Percentiles rank a stretch among this genome's conserved stretches.
phyloP scores from a whole-genome alignment of 345 rosid species.

The Toxicodendron radicans region DNA sequence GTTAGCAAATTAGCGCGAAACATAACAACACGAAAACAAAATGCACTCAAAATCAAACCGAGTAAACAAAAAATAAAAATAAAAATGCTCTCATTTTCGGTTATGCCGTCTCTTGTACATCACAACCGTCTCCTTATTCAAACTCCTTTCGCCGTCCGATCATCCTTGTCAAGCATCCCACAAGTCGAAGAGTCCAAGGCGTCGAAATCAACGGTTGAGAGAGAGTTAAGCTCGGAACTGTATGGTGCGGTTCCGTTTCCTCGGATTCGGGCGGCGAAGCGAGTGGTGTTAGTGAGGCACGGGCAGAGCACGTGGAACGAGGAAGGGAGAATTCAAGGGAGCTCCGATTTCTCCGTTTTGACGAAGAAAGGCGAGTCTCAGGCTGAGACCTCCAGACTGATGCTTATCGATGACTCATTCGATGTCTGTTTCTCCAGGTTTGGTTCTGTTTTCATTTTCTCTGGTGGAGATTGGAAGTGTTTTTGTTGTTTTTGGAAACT shows the following conservation, averaged over 20 bases:
- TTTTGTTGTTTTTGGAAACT: slow-evolving; percentile 1
- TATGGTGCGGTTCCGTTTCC: slow-evolving; percentile 43
- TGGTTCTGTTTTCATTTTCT: background rate
- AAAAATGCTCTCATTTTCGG: slow-evolving; percentile 50
- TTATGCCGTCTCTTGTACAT: slow-evolving; percentile 32
- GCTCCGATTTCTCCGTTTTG: slow-evolving; percentile 81
- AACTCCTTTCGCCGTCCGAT: slow-evolving; percentile 30
- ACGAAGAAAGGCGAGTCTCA: slow-evolving; percentile 88
- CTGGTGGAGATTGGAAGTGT: background rate
- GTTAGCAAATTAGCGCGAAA: slow-evolving; percentile 26
- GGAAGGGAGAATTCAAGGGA: slow-evolving; percentile 94
- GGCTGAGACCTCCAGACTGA: slow-evolving; percentile 86
- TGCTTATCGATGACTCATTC: slow-evolving; percentile 80
- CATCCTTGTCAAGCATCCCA: slow-evolving; percentile 39
- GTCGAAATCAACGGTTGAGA: slow-evolving; percentile 17
- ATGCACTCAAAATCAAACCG: too few species aligned
- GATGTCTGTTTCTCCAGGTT: slow-evolving; percentile 86
- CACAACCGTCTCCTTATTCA: slow-evolving; percentile 31
- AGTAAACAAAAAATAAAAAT: background rate
- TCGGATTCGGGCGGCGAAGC: slow-evolving; percentile 53
- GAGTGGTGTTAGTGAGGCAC: slow-evolving; percentile 90
- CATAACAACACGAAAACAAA: background rate
- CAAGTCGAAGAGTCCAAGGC: slow-evolving; percentile 29
- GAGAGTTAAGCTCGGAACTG: slow-evolving; percentile 33
- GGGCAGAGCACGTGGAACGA: slow-evolving; percentile 98